These are phyloP conservation scores for Lentinula aciculospora DNA, from an alignment of 768 basidiomycete genomes.

Conservation along the genomic window DNA sequence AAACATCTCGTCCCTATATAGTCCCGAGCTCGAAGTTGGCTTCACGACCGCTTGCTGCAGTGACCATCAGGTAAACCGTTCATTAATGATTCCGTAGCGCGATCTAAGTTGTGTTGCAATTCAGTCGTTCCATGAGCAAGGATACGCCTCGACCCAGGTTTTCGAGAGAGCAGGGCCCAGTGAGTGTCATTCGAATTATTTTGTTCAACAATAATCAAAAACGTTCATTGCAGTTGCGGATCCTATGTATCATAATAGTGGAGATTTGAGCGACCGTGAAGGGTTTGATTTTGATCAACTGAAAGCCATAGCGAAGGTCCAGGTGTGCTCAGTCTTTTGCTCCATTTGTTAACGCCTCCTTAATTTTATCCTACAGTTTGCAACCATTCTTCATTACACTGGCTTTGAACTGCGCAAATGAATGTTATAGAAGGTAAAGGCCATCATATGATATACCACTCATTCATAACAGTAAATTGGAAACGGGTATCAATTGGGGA, in stretches of 20 bases:
- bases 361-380: constrained; percentile 41
- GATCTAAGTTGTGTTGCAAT: background rate
- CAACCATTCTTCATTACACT: constrained; percentile 65
- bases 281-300: constrained; percentile 85
- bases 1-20: constrained; percentile 75
- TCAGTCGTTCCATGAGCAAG: constrained; percentile 76
- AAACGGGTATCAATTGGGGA: too few species aligned
- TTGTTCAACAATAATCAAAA: too few species aligned
- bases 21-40: constrained; percentile 71
- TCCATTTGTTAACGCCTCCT: background rate
- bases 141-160: constrained; percentile 81
- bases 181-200: constrained; percentile 20
- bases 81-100: background rate
- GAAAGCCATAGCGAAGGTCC: constrained; percentile 80
- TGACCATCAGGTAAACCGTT: constrained; percentile 65
- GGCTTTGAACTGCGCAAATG: constrained; percentile 38
- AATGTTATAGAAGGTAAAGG: background rate
- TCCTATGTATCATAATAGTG: constrained; percentile 86
- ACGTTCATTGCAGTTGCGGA: constrained; percentile 53
- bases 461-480: too few species aligned
- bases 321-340: constrained; percentile 53
- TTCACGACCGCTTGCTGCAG: constrained; percentile 80
- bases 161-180: constrained; percentile 82
- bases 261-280: constrained; percentile 72
- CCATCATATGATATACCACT: too few species aligned